A percentile compares a stretch with the other conserved stretches of the same genome.
phyloP scores from a whole-genome alignment of 148 eudicot species.

The Agrostemma githago region DNA sequence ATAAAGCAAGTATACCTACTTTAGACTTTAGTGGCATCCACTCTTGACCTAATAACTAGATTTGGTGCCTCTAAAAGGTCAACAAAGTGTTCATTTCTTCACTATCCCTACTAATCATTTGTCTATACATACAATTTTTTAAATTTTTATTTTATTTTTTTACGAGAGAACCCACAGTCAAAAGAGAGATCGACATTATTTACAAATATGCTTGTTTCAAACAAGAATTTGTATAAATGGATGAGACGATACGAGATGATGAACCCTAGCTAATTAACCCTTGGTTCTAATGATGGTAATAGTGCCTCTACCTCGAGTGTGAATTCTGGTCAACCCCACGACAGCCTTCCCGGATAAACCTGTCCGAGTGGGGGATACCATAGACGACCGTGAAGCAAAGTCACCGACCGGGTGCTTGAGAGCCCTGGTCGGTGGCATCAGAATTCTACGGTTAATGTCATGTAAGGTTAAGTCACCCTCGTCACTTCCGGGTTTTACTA shows the following conservation, averaged over 20 bases:
- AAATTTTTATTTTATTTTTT: too few species aligned
- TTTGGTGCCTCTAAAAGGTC: constrained; percentile 8
- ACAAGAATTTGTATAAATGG: neutral
- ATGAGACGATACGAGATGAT: neutral
- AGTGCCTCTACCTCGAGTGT: constrained; percentile 79
- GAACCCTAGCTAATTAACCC: constrained; percentile 18
- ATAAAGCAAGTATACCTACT: neutral
- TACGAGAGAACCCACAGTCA: too few species aligned
- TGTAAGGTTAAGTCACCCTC: constrained; percentile 67
- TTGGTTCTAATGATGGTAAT: constrained; percentile 71
- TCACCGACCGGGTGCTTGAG: constrained; percentile 84
- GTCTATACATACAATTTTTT: neutral
- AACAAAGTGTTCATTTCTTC: constrained; percentile 6
- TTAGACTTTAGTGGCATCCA: constrained; percentile 12
- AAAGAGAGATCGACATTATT: too few species aligned
- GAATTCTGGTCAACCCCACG: constrained; percentile 66
- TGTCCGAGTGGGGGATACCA: constrained; percentile 44
- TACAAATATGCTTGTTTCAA: too few species aligned
- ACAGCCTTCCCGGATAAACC: constrained; percentile 77
- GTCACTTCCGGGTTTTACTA: constrained; percentile 76
- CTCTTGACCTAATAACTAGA: constrained; percentile 7
- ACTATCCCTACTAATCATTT: constrained; percentile 8
- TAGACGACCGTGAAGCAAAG: constrained; percentile 64
- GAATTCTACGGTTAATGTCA: constrained; percentile 61
- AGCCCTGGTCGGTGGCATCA: constrained; percentile 74